Conservation (phyloP, 1,284 basidiomycete genomes). For the Inonotus hispidus region DNA sequence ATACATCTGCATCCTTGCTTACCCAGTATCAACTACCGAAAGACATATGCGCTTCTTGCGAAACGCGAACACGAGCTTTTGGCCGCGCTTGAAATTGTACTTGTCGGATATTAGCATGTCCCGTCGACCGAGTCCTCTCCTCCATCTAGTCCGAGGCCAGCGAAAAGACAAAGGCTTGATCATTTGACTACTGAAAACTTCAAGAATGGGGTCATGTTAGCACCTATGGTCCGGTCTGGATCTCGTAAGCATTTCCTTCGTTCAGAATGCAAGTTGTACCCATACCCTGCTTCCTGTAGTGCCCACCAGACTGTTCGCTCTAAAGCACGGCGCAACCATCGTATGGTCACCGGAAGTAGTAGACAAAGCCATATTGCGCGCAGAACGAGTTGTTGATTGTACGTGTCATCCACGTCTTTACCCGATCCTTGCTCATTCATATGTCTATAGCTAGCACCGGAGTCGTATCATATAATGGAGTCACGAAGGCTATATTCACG, state of each 20-base stretch:
- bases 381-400: constrained; percentile 82
- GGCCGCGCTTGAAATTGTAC: constrained; percentile 7
- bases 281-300: constrained; percentile 43
- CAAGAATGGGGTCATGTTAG: constrained; percentile 81
- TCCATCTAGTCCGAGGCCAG: constrained; percentile 35
- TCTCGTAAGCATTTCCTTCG: too few species aligned
- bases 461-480: constrained; percentile 83
- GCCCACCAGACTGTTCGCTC: constrained; percentile 77
- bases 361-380: constrained; percentile 91
- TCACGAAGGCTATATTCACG: constrained; percentile 82
- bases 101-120: constrained; percentile 8
- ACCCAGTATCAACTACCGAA: neutral
- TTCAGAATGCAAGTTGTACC: too few species aligned
- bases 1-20: neutral
- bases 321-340: constrained; percentile 91
- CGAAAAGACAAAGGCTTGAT: constrained; percentile 50
- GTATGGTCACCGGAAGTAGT: constrained; percentile 98
- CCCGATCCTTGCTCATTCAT: neutral
- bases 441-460: constrained; percentile 70
- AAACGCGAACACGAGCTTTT: neutral
- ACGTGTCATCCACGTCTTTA: constrained; percentile 30
- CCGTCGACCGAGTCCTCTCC: constrained; percentile 29
- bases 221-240: constrained; percentile 94
- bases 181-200: constrained; percentile 61
- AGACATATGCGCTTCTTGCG: neutral